Conservation (phyloP, 257 asterid species). For the Solanum lignicaule region DNA sequence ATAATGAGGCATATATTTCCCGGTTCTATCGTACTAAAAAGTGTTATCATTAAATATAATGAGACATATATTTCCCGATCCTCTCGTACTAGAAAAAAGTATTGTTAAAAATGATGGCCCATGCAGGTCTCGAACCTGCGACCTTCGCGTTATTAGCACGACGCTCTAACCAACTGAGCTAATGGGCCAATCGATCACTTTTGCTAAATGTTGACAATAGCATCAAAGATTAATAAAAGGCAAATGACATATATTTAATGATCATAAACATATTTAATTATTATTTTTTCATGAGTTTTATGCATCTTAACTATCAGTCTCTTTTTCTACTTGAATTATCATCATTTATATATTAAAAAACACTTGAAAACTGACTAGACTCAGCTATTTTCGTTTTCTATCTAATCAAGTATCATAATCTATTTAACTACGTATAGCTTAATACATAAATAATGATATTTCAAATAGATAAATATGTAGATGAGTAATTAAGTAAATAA, state of each 20-base stretch:
- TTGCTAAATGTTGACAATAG: too few relatives aligned
- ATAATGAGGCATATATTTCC: too few relatives aligned
- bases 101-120: neutral
- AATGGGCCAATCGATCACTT: neutral
- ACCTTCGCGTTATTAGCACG: constrained; percentile 33
- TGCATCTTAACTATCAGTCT: neutral
- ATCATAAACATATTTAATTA: too few relatives aligned
- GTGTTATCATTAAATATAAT: too few relatives aligned
- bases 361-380: neutral
- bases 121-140: constrained; percentile 35
- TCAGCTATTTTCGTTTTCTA: neutral
- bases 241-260: neutral
- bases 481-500: too few relatives aligned
- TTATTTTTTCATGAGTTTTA: too few relatives aligned
- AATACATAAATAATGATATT: neutral
- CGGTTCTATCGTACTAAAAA: too few relatives aligned
- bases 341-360: too few relatives aligned
- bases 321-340: neutral
- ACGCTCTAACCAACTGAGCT: constrained; percentile 30
- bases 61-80: too few relatives aligned
- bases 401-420: neutral
- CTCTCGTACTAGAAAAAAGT: too few relatives aligned
- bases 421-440: neutral
- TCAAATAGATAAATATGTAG: neutral
- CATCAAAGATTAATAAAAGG: neutral